Percentiles rank a stretch among this genome's conserved stretches.
Evolutionary conservation across 208 protist species (phyloP).

Genomic region (Tritrichomonas musculus): DNA sequence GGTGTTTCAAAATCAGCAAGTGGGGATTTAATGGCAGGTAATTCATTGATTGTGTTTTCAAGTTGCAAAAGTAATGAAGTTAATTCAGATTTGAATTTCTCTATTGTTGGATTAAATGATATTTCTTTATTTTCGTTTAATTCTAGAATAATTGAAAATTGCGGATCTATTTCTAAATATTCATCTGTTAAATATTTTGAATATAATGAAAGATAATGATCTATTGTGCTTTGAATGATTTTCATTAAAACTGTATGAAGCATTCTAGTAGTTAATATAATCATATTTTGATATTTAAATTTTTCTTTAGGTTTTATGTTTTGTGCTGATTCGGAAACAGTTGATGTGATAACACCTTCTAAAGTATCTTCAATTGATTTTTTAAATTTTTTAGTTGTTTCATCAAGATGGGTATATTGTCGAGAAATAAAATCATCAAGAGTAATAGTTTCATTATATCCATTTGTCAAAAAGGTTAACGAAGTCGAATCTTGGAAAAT

Average conservation of each 20-base stretch:
- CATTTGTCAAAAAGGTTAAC: not conserved
- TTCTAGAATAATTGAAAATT: slow-evolving; percentile 2
- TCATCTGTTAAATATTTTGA: not conserved
- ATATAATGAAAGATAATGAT: not conserved
- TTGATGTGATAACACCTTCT: not conserved
- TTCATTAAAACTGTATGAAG: slow-evolving; percentile 9
- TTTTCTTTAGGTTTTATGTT: not conserved
- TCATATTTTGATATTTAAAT: slow-evolving; percentile 11
- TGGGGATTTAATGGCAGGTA: not conserved
- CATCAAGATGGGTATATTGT: not conserved
- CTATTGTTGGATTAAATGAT: not conserved
- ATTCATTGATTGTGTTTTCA: not conserved
- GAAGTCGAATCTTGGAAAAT: not conserved
- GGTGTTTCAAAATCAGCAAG: not conserved
- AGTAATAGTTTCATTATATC: not conserved
- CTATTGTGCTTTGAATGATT: not conserved
- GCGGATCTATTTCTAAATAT: not conserved
- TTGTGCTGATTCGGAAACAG: not conserved
- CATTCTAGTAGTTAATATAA: not conserved
- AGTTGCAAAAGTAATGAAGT: not conserved
- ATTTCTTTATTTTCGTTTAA: slow-evolving; percentile 10
- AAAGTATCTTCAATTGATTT: not conserved
- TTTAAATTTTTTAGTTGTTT: not conserved
- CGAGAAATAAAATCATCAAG: not conserved
- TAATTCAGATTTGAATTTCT: not conserved